Evolutionary conservation across 345 rosid species (phyloP).

Genomic region (Dovyalis caffra): DNA sequence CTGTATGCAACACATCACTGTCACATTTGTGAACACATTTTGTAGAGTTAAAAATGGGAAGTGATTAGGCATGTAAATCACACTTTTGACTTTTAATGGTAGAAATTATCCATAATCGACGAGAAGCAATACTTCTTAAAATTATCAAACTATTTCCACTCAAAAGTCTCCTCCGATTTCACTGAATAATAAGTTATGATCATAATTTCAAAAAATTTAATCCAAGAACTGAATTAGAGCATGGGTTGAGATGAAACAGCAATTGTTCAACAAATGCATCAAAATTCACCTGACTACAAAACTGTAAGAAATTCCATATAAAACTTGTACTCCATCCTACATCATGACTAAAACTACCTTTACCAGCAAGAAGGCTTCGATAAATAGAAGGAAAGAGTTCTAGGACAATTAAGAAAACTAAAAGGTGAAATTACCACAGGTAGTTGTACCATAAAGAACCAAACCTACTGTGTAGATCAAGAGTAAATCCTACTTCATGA

Average conservation of each 20-base stretch:
- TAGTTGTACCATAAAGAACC: background rate
- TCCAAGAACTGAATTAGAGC: background rate
- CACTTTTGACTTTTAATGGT: background rate
- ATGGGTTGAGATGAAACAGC: background rate
- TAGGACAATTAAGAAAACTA: background rate
- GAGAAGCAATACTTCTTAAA: background rate
- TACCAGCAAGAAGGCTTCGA: background rate
- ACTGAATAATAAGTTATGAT: background rate
- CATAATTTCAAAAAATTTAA: too few relatives aligned
- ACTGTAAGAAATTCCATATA: background rate
- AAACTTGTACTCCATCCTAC: background rate
- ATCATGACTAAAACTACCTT: background rate
- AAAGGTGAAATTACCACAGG: background rate
- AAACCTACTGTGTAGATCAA: too few relatives aligned
- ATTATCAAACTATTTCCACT: background rate
- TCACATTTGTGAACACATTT: background rate
- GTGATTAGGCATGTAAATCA: background rate
- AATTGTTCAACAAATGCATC: background rate
- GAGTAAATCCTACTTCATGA: slow-evolving; percentile 8
- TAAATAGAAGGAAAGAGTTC: background rate
- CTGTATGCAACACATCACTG: background rate
- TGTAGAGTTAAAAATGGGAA: background rate
- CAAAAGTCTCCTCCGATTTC: background rate
- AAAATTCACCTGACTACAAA: slow-evolving; percentile 10
- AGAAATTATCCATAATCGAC: background rate